Base-by-base conservation (phyloP, 768 basidiomycete genomes). In the Strobilomyces echinocephalus region DNA sequence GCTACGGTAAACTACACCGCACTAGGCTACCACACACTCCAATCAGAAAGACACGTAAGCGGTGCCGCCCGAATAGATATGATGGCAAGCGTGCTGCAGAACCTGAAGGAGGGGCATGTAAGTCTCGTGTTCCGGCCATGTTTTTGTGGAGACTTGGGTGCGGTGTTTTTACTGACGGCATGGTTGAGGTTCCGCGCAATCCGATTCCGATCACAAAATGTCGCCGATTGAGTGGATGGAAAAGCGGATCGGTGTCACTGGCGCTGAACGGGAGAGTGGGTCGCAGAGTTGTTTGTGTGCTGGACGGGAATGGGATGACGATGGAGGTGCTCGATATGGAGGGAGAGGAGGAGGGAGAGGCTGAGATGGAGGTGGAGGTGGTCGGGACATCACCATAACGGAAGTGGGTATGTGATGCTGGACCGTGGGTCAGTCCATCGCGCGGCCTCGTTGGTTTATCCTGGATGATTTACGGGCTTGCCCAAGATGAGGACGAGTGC, bases 291-390 rank as follows among this genome's bases (percentile, higher is more conserved):
- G 87, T 82, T 7, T 88, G 89, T 67, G 79, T 90, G 52, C 68
- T 91, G 65, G 87, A 87, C 67, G 72, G 69, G 53, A 74, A 75
- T 50, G 88, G 87, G 58, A 76, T 73, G 57, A 73, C 70, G 53
- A 65, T 91, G 77, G 87, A 91, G 72, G 76, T 84, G 42, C 73
- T 90, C 62, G 89, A 91, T 75, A 74, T 91, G 72, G 89, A 88
- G 74, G 85, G 78, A 51, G 83, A 83, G 57, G 70, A 61, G 52
- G 74, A 64, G 8, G 69, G 70, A 40, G 73, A 70, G 40, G 52
- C 20, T 20, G 68, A 62, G 54, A 59, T 65, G 63, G 68, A 64
- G 56, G 59, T 67, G 65, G 67, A 64, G 54, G 56, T 52, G 49
- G 60, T 57, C 52, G 65, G 56, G 54, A 31, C 57, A 49, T 62